Evolutionary conservation across 306 rosid species (phyloP).

Genomic region (Prunus mongolica): DNA sequence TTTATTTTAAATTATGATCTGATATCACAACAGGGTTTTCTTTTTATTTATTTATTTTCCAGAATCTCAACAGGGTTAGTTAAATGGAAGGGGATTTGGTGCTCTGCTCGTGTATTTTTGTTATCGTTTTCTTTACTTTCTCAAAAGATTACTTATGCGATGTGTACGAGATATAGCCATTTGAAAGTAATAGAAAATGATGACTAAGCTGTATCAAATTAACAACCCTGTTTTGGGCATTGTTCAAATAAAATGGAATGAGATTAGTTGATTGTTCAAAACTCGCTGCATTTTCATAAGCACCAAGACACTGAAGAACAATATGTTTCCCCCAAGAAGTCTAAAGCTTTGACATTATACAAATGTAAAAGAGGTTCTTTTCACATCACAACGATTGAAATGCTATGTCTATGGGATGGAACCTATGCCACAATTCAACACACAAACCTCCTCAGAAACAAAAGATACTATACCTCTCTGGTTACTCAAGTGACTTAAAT

Average conservation of each 20-base stretch:
- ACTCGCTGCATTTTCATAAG: too few relatives aligned
- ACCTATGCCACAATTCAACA: constrained; percentile 8
- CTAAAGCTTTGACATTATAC: not conserved
- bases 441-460: constrained; percentile 1
- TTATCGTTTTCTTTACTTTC: not conserved
- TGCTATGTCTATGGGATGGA: not conserved
- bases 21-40: not conserved
- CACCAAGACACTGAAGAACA: not conserved
- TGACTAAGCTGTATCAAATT: too few relatives aligned
- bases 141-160: not conserved
- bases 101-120: not conserved
- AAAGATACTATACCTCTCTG: not conserved
- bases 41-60: too few relatives aligned
- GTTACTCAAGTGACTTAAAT: constrained; percentile 19
- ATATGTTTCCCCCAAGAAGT: not conserved
- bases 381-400: not conserved
- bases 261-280: too few relatives aligned
- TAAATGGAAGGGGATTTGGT: not conserved
- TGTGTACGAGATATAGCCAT: too few relatives aligned
- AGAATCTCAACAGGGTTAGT: not conserved
- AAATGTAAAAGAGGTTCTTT: not conserved
- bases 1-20: not conserved
- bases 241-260: not conserved
- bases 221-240: too few relatives aligned
- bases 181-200: too few relatives aligned